Evolutionary conservation across 2,329 filamentous ascomycete species (phyloP).

Genomic region (Trichoderma semiorbis): DNA sequence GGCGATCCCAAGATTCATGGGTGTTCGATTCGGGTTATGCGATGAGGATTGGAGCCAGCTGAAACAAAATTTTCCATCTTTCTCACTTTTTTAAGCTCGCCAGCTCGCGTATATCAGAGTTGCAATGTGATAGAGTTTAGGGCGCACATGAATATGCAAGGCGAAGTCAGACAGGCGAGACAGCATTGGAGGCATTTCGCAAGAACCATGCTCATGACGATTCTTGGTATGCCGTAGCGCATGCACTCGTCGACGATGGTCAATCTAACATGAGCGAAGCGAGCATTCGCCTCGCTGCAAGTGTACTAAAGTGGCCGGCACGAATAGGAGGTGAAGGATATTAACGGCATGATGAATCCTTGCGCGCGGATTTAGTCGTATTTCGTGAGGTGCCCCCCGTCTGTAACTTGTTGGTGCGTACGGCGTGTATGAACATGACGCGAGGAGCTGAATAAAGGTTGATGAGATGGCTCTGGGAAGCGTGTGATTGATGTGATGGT

Average conservation of each 20-base stretch:
- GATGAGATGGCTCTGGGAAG: conserved; percentile 5
- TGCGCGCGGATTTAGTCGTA: background rate
- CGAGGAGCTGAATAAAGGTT: conserved; percentile 13
- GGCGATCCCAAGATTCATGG: conserved; percentile 9
- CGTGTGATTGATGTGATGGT: conserved; percentile 15
- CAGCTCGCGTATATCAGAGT: background rate
- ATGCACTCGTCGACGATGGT: background rate
- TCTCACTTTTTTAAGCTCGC: background rate
- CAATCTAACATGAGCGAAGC: background rate
- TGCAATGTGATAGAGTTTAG: background rate
- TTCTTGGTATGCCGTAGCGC: background rate
- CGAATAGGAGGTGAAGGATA: conserved; percentile 13
- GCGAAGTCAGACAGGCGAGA: background rate
- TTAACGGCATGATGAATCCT: conserved; percentile 9
- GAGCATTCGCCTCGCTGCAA: conserved; percentile 9
- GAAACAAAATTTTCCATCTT: background rate
- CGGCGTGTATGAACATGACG: background rate
- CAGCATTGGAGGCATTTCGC: background rate
- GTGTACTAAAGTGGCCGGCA: background rate
- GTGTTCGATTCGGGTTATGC: conserved; percentile 8
- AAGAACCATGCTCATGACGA: background rate
- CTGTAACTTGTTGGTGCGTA: background rate
- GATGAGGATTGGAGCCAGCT: background rate
- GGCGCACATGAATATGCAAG: background rate
- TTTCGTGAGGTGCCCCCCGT: background rate